These are phyloP conservation scores for Gliomastix tumulicola DNA, from an alignment of 2,329 filamentous ascomycete genomes.

Conservation along the genomic window DNA sequence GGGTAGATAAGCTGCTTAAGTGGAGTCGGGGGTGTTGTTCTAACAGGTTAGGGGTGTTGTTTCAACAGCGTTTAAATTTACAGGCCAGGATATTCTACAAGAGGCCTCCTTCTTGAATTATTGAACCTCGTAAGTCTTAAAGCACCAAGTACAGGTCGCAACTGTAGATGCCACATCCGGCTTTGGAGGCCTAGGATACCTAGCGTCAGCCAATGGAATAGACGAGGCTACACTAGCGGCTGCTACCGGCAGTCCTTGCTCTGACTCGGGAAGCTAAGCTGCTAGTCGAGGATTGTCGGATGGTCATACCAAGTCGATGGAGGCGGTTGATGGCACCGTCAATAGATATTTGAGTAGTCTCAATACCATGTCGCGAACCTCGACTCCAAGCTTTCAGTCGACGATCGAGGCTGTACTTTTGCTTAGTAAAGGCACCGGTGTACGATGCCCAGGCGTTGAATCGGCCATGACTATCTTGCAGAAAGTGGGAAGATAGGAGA, in stretches of 20 bases:
- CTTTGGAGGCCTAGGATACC: background rate
- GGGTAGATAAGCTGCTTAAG: too few species aligned
- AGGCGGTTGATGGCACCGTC: background rate
- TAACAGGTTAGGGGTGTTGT: too few species aligned
- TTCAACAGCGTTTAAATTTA: too few species aligned
- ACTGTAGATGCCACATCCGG: background rate
- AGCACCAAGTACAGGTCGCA: background rate
- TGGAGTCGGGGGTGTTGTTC: too few species aligned
- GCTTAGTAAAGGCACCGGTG: background rate
- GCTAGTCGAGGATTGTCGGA: background rate
- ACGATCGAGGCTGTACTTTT: background rate
- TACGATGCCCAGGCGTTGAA: background rate
- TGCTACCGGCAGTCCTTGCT: background rate
- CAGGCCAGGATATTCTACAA: too few species aligned
- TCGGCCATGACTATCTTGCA: background rate
- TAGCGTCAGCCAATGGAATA: background rate
- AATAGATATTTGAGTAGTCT: background rate
- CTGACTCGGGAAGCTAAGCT: background rate
- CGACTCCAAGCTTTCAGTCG: background rate
- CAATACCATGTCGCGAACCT: background rate
- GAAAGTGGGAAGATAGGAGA: too few species aligned
- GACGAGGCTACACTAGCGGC: background rate
- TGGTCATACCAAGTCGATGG: background rate
- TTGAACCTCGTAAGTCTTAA: background rate
- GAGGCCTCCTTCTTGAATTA: background rate